These are phyloP conservation scores for Orbilia brochopaga DNA, from an alignment of 2,329 filamentous ascomycete genomes.

Conservation along the genomic window DNA sequence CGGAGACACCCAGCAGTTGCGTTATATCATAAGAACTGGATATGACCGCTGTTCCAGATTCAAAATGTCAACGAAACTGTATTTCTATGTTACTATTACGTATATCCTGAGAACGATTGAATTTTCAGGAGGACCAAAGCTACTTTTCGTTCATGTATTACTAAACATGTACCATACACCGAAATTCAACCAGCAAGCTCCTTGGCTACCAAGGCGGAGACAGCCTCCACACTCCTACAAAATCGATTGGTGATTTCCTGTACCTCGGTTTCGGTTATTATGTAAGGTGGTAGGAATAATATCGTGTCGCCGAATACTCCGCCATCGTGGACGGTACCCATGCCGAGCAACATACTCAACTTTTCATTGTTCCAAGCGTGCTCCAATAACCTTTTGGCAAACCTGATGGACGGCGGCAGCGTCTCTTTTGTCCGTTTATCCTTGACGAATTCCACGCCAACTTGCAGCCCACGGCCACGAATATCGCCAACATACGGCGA, in stretches of 20 bases:
- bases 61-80: too few relatives aligned
- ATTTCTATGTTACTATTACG: too few relatives aligned
- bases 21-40: conserved; percentile 17
- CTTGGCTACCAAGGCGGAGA: conserved; percentile 17
- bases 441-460: conserved; percentile 65
- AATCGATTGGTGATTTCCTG: conserved; percentile 31
- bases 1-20: conserved; percentile 6
- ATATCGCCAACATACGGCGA: conserved; percentile 67
- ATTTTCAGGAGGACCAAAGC: too few relatives aligned
- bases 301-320: conserved; percentile 30
- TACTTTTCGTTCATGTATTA: neutral
- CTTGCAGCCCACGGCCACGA: conserved; percentile 67
- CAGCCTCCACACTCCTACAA: conserved; percentile 26
- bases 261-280: conserved; percentile 36
- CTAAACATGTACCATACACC: neutral
- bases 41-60: neutral
- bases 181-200: conserved; percentile 10
- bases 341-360: conserved; percentile 39
- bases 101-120: too few relatives aligned
- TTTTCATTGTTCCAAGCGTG: conserved; percentile 43
- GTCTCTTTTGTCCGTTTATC: conserved; percentile 63
- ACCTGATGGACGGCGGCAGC: conserved; percentile 56
- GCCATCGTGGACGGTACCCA: conserved; percentile 37
- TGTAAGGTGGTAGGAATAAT: conserved; percentile 41
- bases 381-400: conserved; percentile 27